Evolutionary conservation across 2,329 filamentous ascomycete species (phyloP).

Genomic region (Acephala macrosclerotiorum): DNA sequence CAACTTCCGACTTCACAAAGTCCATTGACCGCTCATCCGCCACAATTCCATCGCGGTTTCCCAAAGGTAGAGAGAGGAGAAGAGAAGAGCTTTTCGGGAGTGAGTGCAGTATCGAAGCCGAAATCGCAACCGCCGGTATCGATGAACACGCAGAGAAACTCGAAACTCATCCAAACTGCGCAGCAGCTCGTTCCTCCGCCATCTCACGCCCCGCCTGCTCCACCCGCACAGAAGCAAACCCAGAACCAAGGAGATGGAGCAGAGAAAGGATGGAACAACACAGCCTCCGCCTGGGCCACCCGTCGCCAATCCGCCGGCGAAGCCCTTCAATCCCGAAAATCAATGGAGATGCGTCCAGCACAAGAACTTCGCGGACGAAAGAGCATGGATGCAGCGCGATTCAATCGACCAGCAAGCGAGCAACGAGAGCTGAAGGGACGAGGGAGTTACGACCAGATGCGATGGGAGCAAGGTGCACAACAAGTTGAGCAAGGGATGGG

Average conservation of each 20-base stretch:
- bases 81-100: not conserved
- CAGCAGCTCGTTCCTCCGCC: not conserved
- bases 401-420: not conserved
- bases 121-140: constrained; percentile 15
- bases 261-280: constrained; percentile 25
- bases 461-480: not conserved
- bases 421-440: not conserved
- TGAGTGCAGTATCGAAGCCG: not conserved
- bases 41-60: not conserved
- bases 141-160: constrained; percentile 25
- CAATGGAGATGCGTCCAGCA: constrained; percentile 21
- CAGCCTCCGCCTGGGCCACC: constrained; percentile 26
- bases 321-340: constrained; percentile 20
- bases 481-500: too few species aligned
- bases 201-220: not conserved
- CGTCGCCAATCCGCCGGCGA: constrained; percentile 28
- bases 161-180: not conserved
- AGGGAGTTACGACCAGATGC: constrained; percentile 16
- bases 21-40: constrained; percentile 5
- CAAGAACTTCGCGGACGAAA: constrained; percentile 6
- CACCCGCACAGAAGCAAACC: not conserved
- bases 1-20: not conserved
- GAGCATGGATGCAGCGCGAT: constrained; percentile 13
- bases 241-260: not conserved
- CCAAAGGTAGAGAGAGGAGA: not conserved